These are phyloP conservation scores for Suhomyces yuchorum DNA, from an alignment of 1,139 yeast species.

Conservation along the genomic window DNA sequence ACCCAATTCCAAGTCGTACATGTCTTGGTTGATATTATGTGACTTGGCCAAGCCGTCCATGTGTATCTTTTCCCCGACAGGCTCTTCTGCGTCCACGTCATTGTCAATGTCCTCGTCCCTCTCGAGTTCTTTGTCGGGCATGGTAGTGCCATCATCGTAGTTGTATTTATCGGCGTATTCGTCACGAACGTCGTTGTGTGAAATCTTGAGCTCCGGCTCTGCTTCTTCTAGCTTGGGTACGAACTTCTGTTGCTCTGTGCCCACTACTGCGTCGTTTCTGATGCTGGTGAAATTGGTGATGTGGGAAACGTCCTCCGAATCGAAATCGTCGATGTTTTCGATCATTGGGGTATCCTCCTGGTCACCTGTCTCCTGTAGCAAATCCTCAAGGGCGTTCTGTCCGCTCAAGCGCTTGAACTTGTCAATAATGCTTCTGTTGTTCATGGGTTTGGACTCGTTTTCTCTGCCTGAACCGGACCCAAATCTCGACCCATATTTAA, in stretches of 20 bases:
- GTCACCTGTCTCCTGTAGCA: conserved; percentile 9
- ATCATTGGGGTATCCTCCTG: conserved; percentile 26
- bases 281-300: neutral
- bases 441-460: neutral
- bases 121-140: conserved; percentile 3
- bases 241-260: conserved; percentile 9
- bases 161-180: conserved; percentile 20
- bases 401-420: neutral
- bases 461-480: neutral
- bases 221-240: conserved; percentile 16
- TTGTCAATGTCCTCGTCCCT: conserved; percentile 5
- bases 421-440: conserved; percentile 4
- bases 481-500: neutral
- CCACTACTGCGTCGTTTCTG: conserved; percentile 8
- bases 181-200: conserved; percentile 13
- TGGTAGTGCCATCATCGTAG: conserved; percentile 18
- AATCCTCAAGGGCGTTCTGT: neutral
- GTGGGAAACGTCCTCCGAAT: conserved; percentile 14
- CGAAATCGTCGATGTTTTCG: conserved; percentile 22
- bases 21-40: conserved; percentile 11
- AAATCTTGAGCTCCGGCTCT: conserved; percentile 8
- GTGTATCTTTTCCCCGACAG: conserved; percentile 1
- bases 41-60: conserved; percentile 1
- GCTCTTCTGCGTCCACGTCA: neutral
- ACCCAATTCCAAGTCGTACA: conserved; percentile 19